These are phyloP conservation scores for Helichrysum umbraculigerum DNA, from an alignment of 129 eudicot species.

Conservation along the genomic window DNA sequence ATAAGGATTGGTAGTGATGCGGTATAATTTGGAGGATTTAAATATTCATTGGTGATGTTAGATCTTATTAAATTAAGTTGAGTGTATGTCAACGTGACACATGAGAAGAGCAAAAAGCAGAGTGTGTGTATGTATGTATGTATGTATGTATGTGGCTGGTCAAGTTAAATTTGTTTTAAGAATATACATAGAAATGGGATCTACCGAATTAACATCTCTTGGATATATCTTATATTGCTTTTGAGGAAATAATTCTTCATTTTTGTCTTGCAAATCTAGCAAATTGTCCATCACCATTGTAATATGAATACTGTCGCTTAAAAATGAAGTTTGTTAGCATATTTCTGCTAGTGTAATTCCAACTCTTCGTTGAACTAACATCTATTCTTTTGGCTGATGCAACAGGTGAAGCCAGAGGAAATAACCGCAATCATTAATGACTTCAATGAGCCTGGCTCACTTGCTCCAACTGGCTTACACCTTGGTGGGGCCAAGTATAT, in stretches of 20 bases:
- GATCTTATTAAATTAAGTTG: neutral
- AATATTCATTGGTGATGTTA: neutral
- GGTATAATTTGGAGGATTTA: neutral
- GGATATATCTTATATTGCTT: neutral
- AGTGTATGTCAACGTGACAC: neutral
- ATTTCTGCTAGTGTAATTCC: neutral
- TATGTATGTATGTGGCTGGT: neutral
- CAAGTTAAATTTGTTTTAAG: neutral
- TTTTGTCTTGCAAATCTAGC: neutral
- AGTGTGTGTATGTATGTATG: neutral
- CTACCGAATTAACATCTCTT: neutral
- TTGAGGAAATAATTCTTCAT: neutral
- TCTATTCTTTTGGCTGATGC: constrained; percentile 18
- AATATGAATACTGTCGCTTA: neutral
- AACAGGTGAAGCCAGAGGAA: constrained; percentile 84
- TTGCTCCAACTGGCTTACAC: constrained; percentile 90
- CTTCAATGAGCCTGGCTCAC: constrained; percentile 74
- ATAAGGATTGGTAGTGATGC: neutral
- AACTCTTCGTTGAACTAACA: constrained; percentile 16
- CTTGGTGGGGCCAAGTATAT: constrained; percentile 85
- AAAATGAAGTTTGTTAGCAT: neutral
- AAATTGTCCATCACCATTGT: neutral
- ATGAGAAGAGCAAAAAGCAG: neutral
- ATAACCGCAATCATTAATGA: constrained; percentile 65
- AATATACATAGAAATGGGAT: neutral